Evolutionary conservation across 1,139 yeast species (phyloP), one percentile per base, ranked within the genome.

Genomic region (Protomyces macrosporus): DNA sequence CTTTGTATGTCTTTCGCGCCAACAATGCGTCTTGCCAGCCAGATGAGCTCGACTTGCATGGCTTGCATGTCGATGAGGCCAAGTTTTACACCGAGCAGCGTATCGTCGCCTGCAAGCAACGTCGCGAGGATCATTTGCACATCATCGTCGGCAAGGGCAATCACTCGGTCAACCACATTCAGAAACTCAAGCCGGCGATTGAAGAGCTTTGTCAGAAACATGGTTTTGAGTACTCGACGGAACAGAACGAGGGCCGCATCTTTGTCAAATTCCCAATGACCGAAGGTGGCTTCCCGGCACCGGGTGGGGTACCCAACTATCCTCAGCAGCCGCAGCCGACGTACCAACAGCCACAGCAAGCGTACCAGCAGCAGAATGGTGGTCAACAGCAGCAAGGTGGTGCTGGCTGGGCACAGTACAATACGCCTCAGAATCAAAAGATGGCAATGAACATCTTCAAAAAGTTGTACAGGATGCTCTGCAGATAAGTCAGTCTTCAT

Each of bases 1-100:
- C 97, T 0, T 91, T 69, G 72, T 91, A 86, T 73, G 98, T 90
- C 1, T 91, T 91, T 73, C 79, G 86, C 55, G 93, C 88, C 70
- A 93, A 93, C 73, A 93, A 93, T 72, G 83, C 89, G 40, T 97
- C 90, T 72, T 86, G 95, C 39, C 85, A 83, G 39, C 81, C 80
- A 16, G 88, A 90, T 73, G 98, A 93, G 75, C 90, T 93, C 68
- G 98, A 93, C 75, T 79, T 93, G 66, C 98, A 93, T 74, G 98
- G 98, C 0, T 78, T 93, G 48, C 90, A 81, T 70, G 95, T 91
- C 42, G 87, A 86, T 56, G 98, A 93, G 76, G 97, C 97, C 3
- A 84, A 84, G 67, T 86, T 83, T 73, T 83, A 87, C 61, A 78
- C 91, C 69, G 88, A 86, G 70, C 83, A 82, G 67, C 81, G 98